Evolutionary conservation across 257 asterid genomes (phyloP), one percentile per base, ranked within the genome.

Genomic region (Perilla frutescens): DNA sequence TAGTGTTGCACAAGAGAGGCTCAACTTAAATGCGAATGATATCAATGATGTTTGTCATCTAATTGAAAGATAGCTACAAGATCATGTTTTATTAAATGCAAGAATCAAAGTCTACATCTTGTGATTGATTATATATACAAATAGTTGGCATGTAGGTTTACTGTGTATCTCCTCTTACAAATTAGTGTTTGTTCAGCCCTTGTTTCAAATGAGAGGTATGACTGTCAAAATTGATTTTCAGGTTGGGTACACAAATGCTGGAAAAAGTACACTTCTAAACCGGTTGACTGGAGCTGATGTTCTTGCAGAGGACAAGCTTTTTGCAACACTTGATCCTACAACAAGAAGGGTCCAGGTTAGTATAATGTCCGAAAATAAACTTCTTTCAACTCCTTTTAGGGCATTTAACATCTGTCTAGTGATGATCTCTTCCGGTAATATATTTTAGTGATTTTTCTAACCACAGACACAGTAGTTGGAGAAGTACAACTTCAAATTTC

Each of bases 191-290:
- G 69, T 63, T 56, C 39, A 53, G 45, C 36, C 36, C 62, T 9
- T 71, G 8, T 34, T 43, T 49, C 26, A 34, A 11, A 55, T 68
- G 39, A 49, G 66, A 36, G 61, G 57, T 57, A 66, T 53, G 75
- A 74, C 12, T 55, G 44, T 10, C 66, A 60, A 53, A 68, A 68
- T 66, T 74, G 59, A 45, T 59, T 13, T 81, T 73, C 84, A 93
- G 99, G 97, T 91, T 84, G 97, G 99, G 56, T 94, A 94, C 85
- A 94, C 99, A 62, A 94, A 94, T 81, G 96, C 99, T 67, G 97
- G 99, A 72, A 94, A 94, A 92, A 94, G 99, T 80, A 94, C 97
- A 43, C 91, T 94, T 53, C 79, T 94, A 62, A 94, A 94, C 74
- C 85, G 74, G 70, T 80, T 94, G 84, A 94, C 99, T 20, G 99